These are phyloP conservation scores for Metschnikowia proteae DNA, from an alignment of 805 yeast genomes.

Conservation along the genomic window DNA sequence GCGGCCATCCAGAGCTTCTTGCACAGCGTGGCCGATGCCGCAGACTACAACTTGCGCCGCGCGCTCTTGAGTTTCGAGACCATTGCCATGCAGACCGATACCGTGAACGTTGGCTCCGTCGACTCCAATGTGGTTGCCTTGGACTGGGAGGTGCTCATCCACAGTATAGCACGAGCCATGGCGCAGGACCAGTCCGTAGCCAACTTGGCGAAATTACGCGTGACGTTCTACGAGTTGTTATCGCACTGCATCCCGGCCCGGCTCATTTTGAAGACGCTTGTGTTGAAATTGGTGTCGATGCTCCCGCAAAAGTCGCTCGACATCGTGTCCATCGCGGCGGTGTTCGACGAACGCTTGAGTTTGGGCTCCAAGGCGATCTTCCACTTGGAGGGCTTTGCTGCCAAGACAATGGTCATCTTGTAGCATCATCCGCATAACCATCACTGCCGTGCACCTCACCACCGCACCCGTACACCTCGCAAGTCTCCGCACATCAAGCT, in stretches of 20 bases:
- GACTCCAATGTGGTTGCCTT: slow-evolving; percentile 51
- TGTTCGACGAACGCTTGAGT: slow-evolving; percentile 80
- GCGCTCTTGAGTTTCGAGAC: slow-evolving; percentile 82
- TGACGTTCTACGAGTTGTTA: slow-evolving; percentile 73
- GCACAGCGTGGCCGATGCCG: slow-evolving; percentile 47
- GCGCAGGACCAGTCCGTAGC: slow-evolving; percentile 62
- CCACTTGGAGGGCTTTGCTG: slow-evolving; percentile 92
- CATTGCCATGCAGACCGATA: slow-evolving; percentile 63
- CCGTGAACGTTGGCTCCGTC: slow-evolving; percentile 30
- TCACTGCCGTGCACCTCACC: not conserved
- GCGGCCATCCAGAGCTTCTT: slow-evolving; percentile 35
- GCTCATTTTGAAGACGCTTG: slow-evolving; percentile 59
- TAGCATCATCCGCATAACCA: not conserved
- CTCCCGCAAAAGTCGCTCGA: slow-evolving; percentile 33
- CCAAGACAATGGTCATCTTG: slow-evolving; percentile 70
- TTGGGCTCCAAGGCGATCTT: slow-evolving; percentile 86
- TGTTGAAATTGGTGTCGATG: slow-evolving; percentile 42
- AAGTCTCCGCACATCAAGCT: not conserved
- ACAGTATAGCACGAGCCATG: slow-evolving; percentile 58
- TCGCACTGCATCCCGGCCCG: slow-evolving; percentile 94
- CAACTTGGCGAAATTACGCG: slow-evolving; percentile 55
- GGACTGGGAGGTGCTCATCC: slow-evolving; percentile 88
- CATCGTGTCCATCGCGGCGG: slow-evolving; percentile 58
- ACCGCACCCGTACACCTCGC: slow-evolving; percentile 1
- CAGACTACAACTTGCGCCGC: slow-evolving; percentile 72